A percentile compares a stretch with the other conserved stretches of the same genome.
phyloP scores from a whole-genome alignment of 305 asterid species.

The Striga hermonthica region DNA sequence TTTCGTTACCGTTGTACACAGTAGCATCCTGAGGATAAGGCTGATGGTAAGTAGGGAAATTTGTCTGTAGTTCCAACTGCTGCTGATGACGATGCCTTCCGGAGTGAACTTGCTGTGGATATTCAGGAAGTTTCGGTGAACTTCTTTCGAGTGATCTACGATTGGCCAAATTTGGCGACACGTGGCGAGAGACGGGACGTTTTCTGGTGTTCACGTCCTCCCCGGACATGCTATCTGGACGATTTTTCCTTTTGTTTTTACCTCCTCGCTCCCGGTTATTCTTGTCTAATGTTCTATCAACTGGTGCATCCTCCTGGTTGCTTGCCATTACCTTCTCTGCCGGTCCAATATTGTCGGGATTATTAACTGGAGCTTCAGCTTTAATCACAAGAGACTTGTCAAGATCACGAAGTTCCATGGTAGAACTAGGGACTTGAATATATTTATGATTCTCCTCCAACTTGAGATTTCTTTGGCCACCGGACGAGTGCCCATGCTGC shows the following conservation, averaged over 20 bases:
- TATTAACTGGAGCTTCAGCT: slow-evolving; percentile 14
- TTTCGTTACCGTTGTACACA: slow-evolving; percentile 27
- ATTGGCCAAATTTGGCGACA: slow-evolving; percentile 25
- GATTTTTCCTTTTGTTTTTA: slow-evolving; percentile 34
- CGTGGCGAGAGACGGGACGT: slow-evolving; percentile 28
- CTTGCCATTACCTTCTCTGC: neutral
- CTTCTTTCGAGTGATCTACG: slow-evolving; percentile 19
- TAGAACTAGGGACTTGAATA: slow-evolving; percentile 24
- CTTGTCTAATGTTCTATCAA: slow-evolving; percentile 19
- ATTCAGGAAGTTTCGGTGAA: slow-evolving; percentile 30
- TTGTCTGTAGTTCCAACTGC: slow-evolving; percentile 26
- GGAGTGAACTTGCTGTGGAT: slow-evolving; percentile 27
- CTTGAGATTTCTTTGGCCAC: slow-evolving; percentile 19
- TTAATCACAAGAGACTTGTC: slow-evolving; percentile 22
- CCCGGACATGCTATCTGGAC: slow-evolving; percentile 11
- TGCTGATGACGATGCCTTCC: slow-evolving; percentile 38
- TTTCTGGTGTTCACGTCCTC: slow-evolving; percentile 25
- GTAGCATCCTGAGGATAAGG: slow-evolving; percentile 33
- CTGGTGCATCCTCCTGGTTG: slow-evolving; percentile 13
- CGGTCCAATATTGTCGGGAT: neutral
- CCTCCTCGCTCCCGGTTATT: slow-evolving; percentile 29
- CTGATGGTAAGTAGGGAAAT: slow-evolving; percentile 32
- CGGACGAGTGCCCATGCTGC: slow-evolving; percentile 49
- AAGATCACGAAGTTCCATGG: slow-evolving; percentile 19
- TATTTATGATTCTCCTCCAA: slow-evolving; percentile 31